Conservation (phyloP, 768 basidiomycete genomes). For the Termitomyces sp. region DNA sequence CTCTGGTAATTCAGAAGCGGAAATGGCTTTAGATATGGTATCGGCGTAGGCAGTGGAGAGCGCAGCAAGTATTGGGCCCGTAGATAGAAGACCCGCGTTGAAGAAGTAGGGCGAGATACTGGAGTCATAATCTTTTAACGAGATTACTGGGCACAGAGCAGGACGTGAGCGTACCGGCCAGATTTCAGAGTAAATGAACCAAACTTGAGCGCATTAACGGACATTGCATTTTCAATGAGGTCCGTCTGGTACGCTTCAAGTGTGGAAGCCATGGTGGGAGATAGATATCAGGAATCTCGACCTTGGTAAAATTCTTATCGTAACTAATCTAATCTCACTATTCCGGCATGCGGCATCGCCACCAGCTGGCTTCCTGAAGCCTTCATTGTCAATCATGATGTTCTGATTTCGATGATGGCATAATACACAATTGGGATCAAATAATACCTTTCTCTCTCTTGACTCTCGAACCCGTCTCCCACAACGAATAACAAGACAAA, state of each 20-base stretch:
- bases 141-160: background rate
- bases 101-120: conserved; percentile 96
- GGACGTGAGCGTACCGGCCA: conserved; percentile 61
- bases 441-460: background rate
- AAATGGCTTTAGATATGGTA: conserved; percentile 58
- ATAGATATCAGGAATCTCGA: background rate
- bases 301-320: background rate
- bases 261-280: conserved; percentile 19
- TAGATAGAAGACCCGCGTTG: conserved; percentile 87
- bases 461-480: background rate
- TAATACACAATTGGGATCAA: background rate
- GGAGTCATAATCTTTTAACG: background rate
- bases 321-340: background rate
- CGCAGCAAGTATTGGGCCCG: conserved; percentile 73
- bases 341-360: background rate
- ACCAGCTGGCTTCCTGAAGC: background rate
- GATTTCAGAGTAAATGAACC: conserved; percentile 93
- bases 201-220: conserved; percentile 77
- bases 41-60: conserved; percentile 81
- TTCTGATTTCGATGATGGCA: background rate
- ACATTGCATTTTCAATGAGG: conserved; percentile 65
- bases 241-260: conserved; percentile 53
- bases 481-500: background rate
- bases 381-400: background rate
- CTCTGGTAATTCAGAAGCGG: conserved; percentile 27